Conservation (phyloP, 768 basidiomycete species). For the Amanita polypyramis region DNA sequence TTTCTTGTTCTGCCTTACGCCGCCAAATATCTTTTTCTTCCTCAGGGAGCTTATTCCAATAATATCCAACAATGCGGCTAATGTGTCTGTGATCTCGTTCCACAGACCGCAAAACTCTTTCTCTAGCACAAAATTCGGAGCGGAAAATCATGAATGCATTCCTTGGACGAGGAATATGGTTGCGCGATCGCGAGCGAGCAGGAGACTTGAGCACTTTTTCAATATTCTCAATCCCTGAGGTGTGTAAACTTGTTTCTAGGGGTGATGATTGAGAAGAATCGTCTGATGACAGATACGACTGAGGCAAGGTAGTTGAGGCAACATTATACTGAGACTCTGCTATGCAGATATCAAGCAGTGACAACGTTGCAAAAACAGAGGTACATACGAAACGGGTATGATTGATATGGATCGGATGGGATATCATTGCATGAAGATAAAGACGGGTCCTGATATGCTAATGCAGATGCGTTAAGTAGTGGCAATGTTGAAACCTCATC, state of each 20-base stretch:
- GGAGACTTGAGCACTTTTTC: neutral
- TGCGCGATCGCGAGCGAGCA: conserved; percentile 20
- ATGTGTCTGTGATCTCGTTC: conserved; percentile 51
- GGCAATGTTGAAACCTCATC: neutral
- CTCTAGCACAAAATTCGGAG: conserved; percentile 45
- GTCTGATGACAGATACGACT: neutral
- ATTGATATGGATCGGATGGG: too few species aligned
- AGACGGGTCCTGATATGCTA: neutral
- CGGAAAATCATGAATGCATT: conserved; percentile 79
- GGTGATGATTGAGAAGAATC: neutral
- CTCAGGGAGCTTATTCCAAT: conserved; percentile 44
- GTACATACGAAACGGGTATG: neutral
- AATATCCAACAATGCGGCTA: conserved; percentile 42
- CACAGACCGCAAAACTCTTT: conserved; percentile 34
- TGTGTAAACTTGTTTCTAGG: neutral
- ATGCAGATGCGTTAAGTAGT: neutral
- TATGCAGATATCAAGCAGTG: neutral
- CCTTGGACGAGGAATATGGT: conserved; percentile 64
- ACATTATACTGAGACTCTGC: neutral
- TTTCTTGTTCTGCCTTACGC: conserved; percentile 39
- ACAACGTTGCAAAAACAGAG: neutral
- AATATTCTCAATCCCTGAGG: neutral
- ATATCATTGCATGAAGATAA: too few species aligned
- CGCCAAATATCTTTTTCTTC: conserved; percentile 41
- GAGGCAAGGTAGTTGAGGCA: neutral